Evolutionary conservation across 176 grass and related monocot genomes (phyloP).

Genomic region (Hordeum marinum): DNA sequence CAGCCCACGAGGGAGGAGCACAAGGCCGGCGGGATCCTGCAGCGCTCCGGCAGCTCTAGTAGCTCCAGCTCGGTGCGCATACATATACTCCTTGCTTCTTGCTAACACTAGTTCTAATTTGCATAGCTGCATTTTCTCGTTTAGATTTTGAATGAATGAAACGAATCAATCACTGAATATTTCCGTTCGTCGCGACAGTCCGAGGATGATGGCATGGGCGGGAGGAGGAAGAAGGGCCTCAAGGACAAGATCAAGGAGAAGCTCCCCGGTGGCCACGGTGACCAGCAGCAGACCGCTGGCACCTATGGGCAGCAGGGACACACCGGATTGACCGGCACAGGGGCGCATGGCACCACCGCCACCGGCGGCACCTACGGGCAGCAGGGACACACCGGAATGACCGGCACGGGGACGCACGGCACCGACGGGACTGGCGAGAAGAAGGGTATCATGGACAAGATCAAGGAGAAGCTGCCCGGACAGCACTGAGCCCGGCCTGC

Average conservation of each 20-base stretch:
- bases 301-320: not conserved
- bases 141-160: not conserved
- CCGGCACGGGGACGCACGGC: conserved; percentile 1
- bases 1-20: conserved; percentile 27
- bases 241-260: conserved; percentile 79
- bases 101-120: not conserved
- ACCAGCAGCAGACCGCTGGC: not conserved
- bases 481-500: conserved; percentile 21
- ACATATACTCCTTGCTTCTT: not conserved
- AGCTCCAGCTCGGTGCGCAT: conserved; percentile 55
- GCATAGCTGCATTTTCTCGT: not conserved
- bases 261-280: conserved; percentile 33
- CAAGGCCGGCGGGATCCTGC: conserved; percentile 38
- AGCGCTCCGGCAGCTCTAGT: conserved; percentile 52
- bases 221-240: conserved; percentile 60
- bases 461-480: conserved; percentile 77
- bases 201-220: conserved; percentile 54
- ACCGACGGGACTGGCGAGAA: conserved; percentile 30
- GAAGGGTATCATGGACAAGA: conserved; percentile 71
- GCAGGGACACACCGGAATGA: not conserved
- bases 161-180: not conserved
- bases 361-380: not conserved
- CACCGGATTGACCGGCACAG: not conserved
- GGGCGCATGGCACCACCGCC: not conserved
- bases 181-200: not conserved